A percentile compares a stretch with the other conserved stretches of the same genome.
phyloP scores from a whole-genome alignment of 2,329 filamentous ascomycete genomes.

The Fonsecaea multimorphosa region DNA sequence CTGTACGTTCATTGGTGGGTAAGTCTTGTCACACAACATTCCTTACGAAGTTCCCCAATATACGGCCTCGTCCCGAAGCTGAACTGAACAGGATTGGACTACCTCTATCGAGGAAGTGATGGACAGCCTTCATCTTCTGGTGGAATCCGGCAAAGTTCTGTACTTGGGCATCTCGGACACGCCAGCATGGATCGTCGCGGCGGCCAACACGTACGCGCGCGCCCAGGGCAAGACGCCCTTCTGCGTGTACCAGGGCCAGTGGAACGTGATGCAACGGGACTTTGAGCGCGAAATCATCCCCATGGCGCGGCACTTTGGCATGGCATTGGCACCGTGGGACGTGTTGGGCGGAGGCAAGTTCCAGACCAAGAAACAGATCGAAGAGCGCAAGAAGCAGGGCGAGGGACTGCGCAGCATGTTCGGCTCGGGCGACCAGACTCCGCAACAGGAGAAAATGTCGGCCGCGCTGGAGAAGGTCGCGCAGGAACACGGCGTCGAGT shows the following conservation, averaged over 20 bases:
- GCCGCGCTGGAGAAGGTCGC: slow-evolving; percentile 42
- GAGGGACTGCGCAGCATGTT: slow-evolving; percentile 49
- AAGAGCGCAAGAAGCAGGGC: slow-evolving; percentile 46
- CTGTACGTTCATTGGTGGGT: slow-evolving; percentile 63
- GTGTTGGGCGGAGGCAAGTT: slow-evolving; percentile 61
- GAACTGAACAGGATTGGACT: slow-evolving; percentile 52
- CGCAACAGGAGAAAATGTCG: slow-evolving; percentile 35
- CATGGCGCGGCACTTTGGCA: slow-evolving; percentile 49
- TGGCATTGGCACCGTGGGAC: slow-evolving; percentile 65
- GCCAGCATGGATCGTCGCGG: slow-evolving; percentile 50
- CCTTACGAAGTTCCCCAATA: neutral
- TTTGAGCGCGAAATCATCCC: slow-evolving; percentile 53
- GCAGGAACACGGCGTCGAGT: slow-evolving; percentile 56
- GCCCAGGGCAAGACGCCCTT: slow-evolving; percentile 50
- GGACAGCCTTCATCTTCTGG: slow-evolving; percentile 50
- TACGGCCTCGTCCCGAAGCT: neutral
- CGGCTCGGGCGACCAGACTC: slow-evolving; percentile 42
- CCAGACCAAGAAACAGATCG: slow-evolving; percentile 56
- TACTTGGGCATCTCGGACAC: slow-evolving; percentile 52
- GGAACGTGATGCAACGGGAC: slow-evolving; percentile 49
- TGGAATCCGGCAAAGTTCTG: slow-evolving; percentile 50
- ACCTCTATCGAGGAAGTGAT: slow-evolving; percentile 49
- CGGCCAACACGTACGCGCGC: slow-evolving; percentile 50
- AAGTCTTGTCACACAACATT: slow-evolving; percentile 12
- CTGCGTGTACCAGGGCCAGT: slow-evolving; percentile 48